Evolutionary conservation across 2,329 filamentous ascomycete species (phyloP), one percentile per base, ranked within the genome.

Genomic region (Lecanoromycetidae sp.): DNA sequence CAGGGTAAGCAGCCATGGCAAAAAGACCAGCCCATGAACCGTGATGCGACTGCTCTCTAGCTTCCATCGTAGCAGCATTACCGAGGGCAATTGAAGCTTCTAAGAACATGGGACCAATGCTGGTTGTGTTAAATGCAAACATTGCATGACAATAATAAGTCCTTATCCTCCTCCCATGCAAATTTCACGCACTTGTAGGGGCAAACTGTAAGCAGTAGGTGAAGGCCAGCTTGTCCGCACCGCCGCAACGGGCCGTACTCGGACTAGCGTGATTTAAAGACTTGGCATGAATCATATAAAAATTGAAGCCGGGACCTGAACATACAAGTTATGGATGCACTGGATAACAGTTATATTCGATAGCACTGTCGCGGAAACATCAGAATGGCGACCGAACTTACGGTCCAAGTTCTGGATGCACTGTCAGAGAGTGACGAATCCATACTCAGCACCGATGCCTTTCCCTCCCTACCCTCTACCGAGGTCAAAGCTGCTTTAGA

Each of bases 401-500:
- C 38, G 4, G 25, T 38, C 51, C 69, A 71, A 48, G 71, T 88
- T 56, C 74, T 90, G 57, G 73, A 79, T 52, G 74, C 76, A 46
- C 71, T 90, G 57, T 73, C 74, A 62, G 69, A 75, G 58, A 66
- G 76, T 52, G 76, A 80, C 56, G 60, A 61, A 38, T 74, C 81
- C 37, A 68, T 88, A 55, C 68, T 81, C 57, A 85, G 84, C 44
- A 71, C 71, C 59, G 76, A 85, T 58, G 73, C 74, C 59, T 88
- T 88, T 69, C 79, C 84, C 56, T 63, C 74, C 56, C 67, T 72
- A 57, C 71, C 77, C 59, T 83, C 81, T 58, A 71, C 75, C 52
- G 75, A 78, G 50, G 70, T 95, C 61, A 96, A 95, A 71, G 83
- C 84, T 54, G 85, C 87, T 25, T 74, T 96, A 54, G 91, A 96